These are phyloP conservation scores for Yamadazyma insecticola DNA, from an alignment of 805 yeast species.

Conservation along the genomic window DNA sequence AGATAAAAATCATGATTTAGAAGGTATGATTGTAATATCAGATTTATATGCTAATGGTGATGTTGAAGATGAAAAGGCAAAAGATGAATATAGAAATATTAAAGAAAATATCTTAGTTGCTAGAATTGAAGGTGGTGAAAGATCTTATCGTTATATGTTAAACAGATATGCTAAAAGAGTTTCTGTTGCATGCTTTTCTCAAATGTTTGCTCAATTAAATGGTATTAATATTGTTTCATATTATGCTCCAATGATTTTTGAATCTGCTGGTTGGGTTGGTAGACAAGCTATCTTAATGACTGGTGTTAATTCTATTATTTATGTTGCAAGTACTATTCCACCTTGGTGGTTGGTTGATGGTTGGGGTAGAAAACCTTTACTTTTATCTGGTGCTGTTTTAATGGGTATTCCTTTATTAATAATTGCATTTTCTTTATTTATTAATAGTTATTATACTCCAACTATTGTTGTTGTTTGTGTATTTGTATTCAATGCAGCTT, in stretches of 20 bases:
- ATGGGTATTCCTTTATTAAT: conserved; percentile 70
- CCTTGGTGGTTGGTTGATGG: conserved; percentile 89
- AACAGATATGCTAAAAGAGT: conserved; percentile 70
- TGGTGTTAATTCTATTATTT: conserved; percentile 53
- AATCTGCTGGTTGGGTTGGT: conserved; percentile 93
- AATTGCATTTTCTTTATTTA: conserved; percentile 52
- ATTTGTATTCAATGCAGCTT: conserved; percentile 73
- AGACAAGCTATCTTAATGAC: conserved; percentile 87
- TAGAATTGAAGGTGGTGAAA: conserved; percentile 73
- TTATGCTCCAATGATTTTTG: conserved; percentile 91
- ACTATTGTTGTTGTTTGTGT: conserved; percentile 71
- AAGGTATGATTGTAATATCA: conserved; percentile 81
- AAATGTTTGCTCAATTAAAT: conserved; percentile 87
- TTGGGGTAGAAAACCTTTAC: conserved; percentile 89
- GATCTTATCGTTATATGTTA: conserved; percentile 72
- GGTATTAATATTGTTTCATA: conserved; percentile 92
- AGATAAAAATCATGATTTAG: conserved; percentile 52
- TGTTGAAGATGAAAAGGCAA: conserved; percentile 63
- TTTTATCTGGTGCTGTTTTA: conserved; percentile 69
- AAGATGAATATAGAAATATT: conserved; percentile 70
- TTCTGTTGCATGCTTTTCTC: conserved; percentile 84
- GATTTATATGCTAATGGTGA: conserved; percentile 79
- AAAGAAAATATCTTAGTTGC: conserved; percentile 75
- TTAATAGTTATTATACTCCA: conserved; percentile 49
- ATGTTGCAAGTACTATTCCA: conserved; percentile 60